phyloP scores from a whole-genome alignment of 345 rosid genomes.

The Brassica juncea region DNA sequence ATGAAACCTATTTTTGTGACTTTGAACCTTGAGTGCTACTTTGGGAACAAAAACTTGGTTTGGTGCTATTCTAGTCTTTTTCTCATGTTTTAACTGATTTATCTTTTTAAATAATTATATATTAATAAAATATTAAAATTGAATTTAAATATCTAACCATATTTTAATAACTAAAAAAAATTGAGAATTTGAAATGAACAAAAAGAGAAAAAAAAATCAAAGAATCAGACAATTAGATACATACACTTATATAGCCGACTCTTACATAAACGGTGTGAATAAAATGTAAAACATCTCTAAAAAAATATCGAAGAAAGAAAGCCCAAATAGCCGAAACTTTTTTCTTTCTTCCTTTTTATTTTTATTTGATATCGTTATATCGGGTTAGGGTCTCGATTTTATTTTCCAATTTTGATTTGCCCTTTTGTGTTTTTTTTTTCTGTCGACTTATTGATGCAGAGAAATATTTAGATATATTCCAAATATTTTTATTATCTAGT shows the following conservation, averaged over 20 bases:
- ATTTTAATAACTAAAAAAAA: not conserved
- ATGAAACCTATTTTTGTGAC: too few relatives aligned
- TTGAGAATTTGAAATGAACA: constrained; percentile 21
- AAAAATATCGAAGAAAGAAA: constrained; percentile 9
- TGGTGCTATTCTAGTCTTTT: too few relatives aligned
- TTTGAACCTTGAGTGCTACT: too few relatives aligned
- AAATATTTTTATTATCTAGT: too few relatives aligned
- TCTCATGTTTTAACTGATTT: too few relatives aligned
- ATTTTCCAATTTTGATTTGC: not conserved
- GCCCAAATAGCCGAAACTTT: constrained; percentile 33
- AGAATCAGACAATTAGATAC: constrained; percentile 21
- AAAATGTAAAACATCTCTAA: constrained; percentile 7
- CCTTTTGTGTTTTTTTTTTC: not conserved
- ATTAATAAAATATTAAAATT: too few relatives aligned
- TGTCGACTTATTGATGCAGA: constrained; percentile 7
- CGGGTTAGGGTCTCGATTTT: not conserved
- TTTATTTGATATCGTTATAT: not conserved
- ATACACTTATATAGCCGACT: constrained; percentile 37
- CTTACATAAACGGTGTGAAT: constrained; percentile 36
- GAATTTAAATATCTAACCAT: too few relatives aligned
- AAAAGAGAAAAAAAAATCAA: not conserved
- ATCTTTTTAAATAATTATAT: too few relatives aligned
- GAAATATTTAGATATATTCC: too few relatives aligned
- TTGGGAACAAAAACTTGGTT: too few relatives aligned
- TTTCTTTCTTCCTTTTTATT: constrained; percentile 11